Evolutionary conservation across 495 filamentous ascomycete species (phyloP).

Genomic region (Penicillium atrosanguineum): DNA sequence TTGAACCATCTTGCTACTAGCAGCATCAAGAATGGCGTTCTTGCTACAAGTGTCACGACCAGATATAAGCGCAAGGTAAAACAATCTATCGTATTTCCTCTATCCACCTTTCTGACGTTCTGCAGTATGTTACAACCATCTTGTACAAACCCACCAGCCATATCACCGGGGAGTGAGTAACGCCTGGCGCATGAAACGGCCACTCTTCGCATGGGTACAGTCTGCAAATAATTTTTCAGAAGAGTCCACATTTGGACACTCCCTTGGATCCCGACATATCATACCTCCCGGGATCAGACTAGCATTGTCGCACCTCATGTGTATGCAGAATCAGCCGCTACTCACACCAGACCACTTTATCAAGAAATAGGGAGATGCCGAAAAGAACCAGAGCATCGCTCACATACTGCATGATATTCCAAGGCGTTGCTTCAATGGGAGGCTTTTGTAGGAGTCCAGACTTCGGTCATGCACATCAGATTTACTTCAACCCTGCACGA

Average conservation of each 20-base stretch:
- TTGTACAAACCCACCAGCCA: constrained; percentile 86
- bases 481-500: constrained; percentile 7
- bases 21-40: constrained; percentile 92
- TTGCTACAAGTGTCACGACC: constrained; percentile 96
- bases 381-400: not conserved
- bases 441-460: constrained; percentile 5
- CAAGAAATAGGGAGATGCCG: not conserved
- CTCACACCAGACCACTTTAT: not conserved
- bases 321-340: not conserved
- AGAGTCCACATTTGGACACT: not conserved
- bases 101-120: constrained; percentile 12
- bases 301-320: not conserved
- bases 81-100: not conserved
- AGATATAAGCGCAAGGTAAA: constrained; percentile 92
- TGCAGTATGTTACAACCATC: constrained; percentile 93
- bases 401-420: constrained; percentile 13
- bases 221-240: not conserved
- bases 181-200: not conserved
- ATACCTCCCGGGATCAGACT: not conserved
- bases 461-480: constrained; percentile 4
- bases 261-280: not conserved
- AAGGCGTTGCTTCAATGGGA: constrained; percentile 9
- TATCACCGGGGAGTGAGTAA: constrained; percentile 30
- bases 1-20: constrained; percentile 97
- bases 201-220: not conserved